Evolutionary conservation across 345 rosid species (phyloP), one percentile per base, ranked within the genome.

Genomic region (rapeseed (Brassica napus)): DNA sequence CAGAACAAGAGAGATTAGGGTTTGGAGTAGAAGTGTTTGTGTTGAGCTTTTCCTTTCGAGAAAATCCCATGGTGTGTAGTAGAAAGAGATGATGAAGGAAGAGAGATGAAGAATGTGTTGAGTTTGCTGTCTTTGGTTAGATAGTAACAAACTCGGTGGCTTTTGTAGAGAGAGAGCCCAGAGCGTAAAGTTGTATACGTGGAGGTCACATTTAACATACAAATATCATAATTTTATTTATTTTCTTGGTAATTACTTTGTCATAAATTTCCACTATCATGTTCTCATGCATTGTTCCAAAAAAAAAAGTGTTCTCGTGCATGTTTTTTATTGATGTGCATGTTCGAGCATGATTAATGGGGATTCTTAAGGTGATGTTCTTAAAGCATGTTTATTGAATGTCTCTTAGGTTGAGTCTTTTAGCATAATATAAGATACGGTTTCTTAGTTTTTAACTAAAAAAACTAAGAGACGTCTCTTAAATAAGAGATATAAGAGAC

Each of bases 11-110:
- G 5, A 44, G 42, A 37, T 58, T 66, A 65, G 72, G 52, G 42
- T 73, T 44, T 79, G 68, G 57, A n/a, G 55, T 71, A 72, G 77
- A 57, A 39, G 37, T 71, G 77, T 71, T 65, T 28, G 61, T 57
- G 61, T 10, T 68, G 68, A 59, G 74, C 34, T 68, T 76, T 42
- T 30, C 73, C 49, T 73, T 72, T 23, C 30, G 63, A 59, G 69
- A 60, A 44, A 59, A 15, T 4, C 65, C 77, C 82, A 73, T 72
- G 35, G 37, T 28, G 32, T 1, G 42, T 72, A 30, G 52, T 44
- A 44, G 64, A 66, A 67, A 73, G 63, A 30, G 62, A 58, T 4
- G 24, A 44, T 21, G 35, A 30, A 44, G 9, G 28, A 31, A 52
- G 72, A 55, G 69, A 58, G 68, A 58, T 31, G 62, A 72, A 18